Conservation (phyloP, 768 basidiomycete species). For the Lentinula detonsa region DNA sequence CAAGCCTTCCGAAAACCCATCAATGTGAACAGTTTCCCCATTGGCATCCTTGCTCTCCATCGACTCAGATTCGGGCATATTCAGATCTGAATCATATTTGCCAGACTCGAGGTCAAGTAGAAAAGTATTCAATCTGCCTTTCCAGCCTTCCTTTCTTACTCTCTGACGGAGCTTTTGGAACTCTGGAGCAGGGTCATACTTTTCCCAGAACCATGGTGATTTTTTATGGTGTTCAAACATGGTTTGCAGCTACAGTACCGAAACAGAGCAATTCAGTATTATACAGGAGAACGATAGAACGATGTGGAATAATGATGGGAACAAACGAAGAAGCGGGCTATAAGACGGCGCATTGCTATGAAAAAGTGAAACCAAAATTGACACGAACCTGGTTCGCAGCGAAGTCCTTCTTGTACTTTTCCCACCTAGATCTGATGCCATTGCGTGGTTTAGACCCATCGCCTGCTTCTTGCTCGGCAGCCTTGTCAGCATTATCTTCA, state of each 20-base stretch:
- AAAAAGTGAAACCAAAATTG: slow-evolving; percentile 11
- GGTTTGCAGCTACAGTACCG: slow-evolving; percentile 76
- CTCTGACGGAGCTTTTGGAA: slow-evolving; percentile 66
- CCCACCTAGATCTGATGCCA: slow-evolving; percentile 80
- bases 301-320: slow-evolving; percentile 14
- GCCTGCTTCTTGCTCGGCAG: slow-evolving; percentile 76
- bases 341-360: slow-evolving; percentile 11
- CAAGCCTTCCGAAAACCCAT: slow-evolving; percentile 46
- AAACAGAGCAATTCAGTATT: slow-evolving; percentile 15
- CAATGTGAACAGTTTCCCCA: slow-evolving; percentile 30
- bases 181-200: slow-evolving; percentile 79
- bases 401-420: slow-evolving; percentile 93
- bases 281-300: neutral
- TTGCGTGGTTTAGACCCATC: slow-evolving; percentile 80
- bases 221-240: slow-evolving; percentile 94
- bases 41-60: slow-evolving; percentile 50
- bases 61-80: slow-evolving; percentile 54
- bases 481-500: slow-evolving; percentile 81
- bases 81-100: slow-evolving; percentile 75
- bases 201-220: slow-evolving; percentile 96
- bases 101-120: slow-evolving; percentile 78
- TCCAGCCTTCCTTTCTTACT: slow-evolving; percentile 83
- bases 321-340: slow-evolving; percentile 14
- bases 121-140: slow-evolving; percentile 65
- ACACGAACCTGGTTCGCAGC: slow-evolving; percentile 76